A percentile compares a stretch with the other conserved stretches of the same genome.
Conservation (phyloP, 2,329 filamentous ascomycete genomes). For the Aspergillus pseudoviridinutans region DNA sequence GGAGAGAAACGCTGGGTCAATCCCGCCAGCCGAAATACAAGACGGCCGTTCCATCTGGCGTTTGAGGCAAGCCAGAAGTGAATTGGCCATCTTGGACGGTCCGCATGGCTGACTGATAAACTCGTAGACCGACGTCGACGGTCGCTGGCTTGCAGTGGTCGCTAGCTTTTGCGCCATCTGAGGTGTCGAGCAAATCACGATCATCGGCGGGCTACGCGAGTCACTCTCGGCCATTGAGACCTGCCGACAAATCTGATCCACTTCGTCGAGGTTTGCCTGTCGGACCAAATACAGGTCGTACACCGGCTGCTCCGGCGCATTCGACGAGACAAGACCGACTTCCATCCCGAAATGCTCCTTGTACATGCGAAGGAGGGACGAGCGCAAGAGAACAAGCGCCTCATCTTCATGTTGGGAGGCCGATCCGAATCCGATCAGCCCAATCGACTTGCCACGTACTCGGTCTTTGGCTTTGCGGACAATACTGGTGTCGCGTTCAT, state of each 20-base stretch:
- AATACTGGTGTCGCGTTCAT: neutral
- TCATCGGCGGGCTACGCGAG: conserved; percentile 18
- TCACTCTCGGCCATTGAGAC: neutral
- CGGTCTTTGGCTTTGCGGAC: neutral
- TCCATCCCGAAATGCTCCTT: conserved; percentile 18
- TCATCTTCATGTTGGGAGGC: conserved; percentile 8
- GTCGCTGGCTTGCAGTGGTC: conserved; percentile 4
- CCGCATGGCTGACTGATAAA: conserved; percentile 35
- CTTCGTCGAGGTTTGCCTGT: conserved; percentile 22
- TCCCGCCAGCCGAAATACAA: conserved; percentile 15
- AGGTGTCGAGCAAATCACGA: conserved; percentile 27
- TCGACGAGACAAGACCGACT: conserved; percentile 4
- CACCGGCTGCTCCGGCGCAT: neutral
- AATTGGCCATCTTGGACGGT: conserved; percentile 30
- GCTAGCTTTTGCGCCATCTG: conserved; percentile 18
- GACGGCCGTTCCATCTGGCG: conserved; percentile 8
- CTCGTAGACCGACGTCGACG: conserved; percentile 20
- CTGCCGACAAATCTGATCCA: conserved; percentile 3
- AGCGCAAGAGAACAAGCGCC: conserved; percentile 4
- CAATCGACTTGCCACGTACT: conserved; percentile 14
- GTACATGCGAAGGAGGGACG: conserved; percentile 19
- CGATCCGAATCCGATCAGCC: conserved; percentile 17
- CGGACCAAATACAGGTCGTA: conserved; percentile 22
- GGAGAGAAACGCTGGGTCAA: conserved; percentile 14
- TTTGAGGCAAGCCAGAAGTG: conserved; percentile 22